Base-by-base conservation (phyloP, 768 basidiomycete genomes). In the Suillus americanus region DNA sequence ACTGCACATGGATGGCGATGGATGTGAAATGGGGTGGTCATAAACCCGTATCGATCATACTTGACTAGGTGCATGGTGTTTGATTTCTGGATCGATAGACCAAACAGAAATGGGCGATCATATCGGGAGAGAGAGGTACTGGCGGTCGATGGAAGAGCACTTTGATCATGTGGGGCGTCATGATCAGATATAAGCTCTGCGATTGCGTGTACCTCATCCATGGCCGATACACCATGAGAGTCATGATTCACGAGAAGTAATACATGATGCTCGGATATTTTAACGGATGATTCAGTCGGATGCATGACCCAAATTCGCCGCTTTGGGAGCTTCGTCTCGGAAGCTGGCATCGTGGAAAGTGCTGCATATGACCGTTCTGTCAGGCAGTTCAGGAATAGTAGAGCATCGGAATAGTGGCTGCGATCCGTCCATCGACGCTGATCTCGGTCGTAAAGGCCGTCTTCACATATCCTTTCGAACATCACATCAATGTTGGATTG, bases 391-490 rank as follows among this genome's bases (percentile, higher is more conserved):
- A 54, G 53, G 28, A 30, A 35, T n/a, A 35, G 33, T 5, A 55
- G 33, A n/a, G 33, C n/a, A 55, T 55, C 54, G 4, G 54, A 55
- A 4, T 55, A 23, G 33, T 55, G 30, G 33, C 30, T 55, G 20
- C 33, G 30, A 35, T 55, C 54, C 33, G 54, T 56, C 54, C 54
- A 56, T 35, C 14, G 54, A 23, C 7, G 14, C 20, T 56, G 54
- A 56, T 56, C 54, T 56, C 35, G n/a, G 35, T 56, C 54, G 35
- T 37, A 56, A 14, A 56, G 54, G 13, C 54, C 54, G 20, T 56
- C 54, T 56, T 37, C 54, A 37, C 54, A 56, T 23, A 56, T 37
- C 7, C 14, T 16, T 56, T 56, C n/a, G 33, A 56, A 56, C 7
- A 56, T 56, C 35, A 14, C 20, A 37, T 37, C 54, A 56, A 56